These are phyloP conservation scores for Fusarium poae DNA, from an alignment of 2,329 filamentous ascomycete species.

Conservation along the genomic window DNA sequence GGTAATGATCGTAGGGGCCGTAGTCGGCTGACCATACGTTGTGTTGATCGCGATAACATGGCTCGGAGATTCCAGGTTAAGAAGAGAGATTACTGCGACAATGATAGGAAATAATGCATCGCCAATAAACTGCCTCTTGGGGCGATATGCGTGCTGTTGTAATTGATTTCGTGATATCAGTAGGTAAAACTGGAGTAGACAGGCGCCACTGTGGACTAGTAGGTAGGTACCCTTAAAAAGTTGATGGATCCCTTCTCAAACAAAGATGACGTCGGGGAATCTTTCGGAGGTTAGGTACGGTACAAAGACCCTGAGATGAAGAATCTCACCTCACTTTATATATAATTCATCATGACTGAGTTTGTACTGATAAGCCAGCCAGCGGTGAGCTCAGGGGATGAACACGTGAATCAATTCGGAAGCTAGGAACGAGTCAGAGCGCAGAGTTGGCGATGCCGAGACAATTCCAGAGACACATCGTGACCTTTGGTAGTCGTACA, in stretches of 20 bases:
- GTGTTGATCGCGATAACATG: slow-evolving; percentile 37
- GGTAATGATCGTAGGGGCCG: slow-evolving; percentile 21
- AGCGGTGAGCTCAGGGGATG: slow-evolving; percentile 28
- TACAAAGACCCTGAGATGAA: slow-evolving; percentile 9
- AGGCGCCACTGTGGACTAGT: slow-evolving; percentile 31
- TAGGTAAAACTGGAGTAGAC: slow-evolving; percentile 9
- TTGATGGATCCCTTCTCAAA: slow-evolving; percentile 7
- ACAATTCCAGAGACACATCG: slow-evolving; percentile 34
- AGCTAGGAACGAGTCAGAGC: slow-evolving; percentile 14
- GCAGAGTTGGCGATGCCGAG: slow-evolving; percentile 33
- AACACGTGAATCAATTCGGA: slow-evolving; percentile 33
- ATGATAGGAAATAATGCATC: slow-evolving; percentile 22
- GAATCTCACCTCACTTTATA: slow-evolving; percentile 24
- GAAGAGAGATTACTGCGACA: not conserved
- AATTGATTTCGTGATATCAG: slow-evolving; percentile 2
- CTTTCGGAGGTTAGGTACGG: slow-evolving; percentile 18
- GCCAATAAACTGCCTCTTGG: slow-evolving; percentile 8
- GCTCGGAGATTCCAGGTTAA: slow-evolving; percentile 6
- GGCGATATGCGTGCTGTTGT: slow-evolving; percentile 6
- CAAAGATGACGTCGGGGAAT: slow-evolving; percentile 38
- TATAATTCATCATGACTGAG: slow-evolving; percentile 17
- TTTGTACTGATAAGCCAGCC: slow-evolving; percentile 14
- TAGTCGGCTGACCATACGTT: slow-evolving; percentile 27
- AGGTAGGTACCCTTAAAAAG: not conserved
- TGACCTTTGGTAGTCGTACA: slow-evolving; percentile 19